Conservation (phyloP, 805 yeast species). For the Sugiyamaella valdiviana region DNA sequence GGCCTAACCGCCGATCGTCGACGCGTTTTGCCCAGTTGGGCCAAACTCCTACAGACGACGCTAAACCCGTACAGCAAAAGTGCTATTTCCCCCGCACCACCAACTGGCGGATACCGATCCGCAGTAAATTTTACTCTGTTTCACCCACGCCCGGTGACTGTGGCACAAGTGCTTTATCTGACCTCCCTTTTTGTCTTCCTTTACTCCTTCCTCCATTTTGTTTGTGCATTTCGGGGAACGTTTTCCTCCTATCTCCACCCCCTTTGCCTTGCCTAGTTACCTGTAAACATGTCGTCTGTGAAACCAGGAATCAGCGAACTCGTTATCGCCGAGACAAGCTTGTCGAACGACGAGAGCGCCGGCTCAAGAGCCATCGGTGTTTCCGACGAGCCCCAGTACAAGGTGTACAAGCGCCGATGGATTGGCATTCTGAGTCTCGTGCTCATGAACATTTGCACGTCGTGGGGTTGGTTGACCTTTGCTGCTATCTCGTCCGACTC, state of each 20-base stretch:
- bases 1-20: not conserved
- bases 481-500: slow-evolving; percentile 28
- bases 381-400: slow-evolving; percentile 12
- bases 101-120: no score
- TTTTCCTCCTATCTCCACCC: not conserved
- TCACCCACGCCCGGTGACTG: no score
- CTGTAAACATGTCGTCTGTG: not conserved
- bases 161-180: no score
- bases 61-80: not conserved
- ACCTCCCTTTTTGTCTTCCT: no score
- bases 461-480: slow-evolving; percentile 33
- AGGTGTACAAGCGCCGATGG: slow-evolving; percentile 30
- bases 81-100: not conserved
- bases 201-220: no score
- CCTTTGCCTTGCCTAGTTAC: no score
- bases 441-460: slow-evolving; percentile 26
- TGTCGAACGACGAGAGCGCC: not conserved
- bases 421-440: slow-evolving; percentile 27
- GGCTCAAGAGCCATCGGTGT: not conserved
- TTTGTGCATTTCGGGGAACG: not conserved
- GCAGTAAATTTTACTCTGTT: not conserved
- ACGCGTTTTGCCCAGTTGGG: not conserved
- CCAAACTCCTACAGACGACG: not conserved
- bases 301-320: not conserved
- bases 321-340: not conserved